A percentile compares a stretch with the other conserved stretches of the same genome.
Evolutionary conservation across 1,284 basidiomycete species (phyloP).

Genomic region (Ceratobasidium sp.): DNA sequence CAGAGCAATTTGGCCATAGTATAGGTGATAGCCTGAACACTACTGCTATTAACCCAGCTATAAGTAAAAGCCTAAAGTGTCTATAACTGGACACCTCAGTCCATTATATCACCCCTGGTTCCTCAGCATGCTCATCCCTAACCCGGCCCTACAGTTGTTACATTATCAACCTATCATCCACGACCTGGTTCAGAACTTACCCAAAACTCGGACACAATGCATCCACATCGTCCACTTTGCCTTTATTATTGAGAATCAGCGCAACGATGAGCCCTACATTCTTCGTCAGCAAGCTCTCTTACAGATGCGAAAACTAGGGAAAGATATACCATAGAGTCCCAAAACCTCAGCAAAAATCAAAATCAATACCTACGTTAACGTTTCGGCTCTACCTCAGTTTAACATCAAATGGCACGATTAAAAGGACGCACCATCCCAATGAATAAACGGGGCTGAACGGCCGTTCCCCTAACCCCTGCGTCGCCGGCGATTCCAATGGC

Average conservation of each 20-base stretch:
- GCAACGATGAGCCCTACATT: constrained; percentile 77
- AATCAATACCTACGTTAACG: constrained; percentile 64
- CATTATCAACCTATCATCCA: too few species aligned
- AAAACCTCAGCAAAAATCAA: constrained; percentile 80
- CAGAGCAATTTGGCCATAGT: too few species aligned
- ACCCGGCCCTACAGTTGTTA: too few species aligned
- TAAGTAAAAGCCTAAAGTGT: too few species aligned
- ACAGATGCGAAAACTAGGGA: background rate
- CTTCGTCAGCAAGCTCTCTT: constrained; percentile 16
- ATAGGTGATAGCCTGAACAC: too few species aligned
- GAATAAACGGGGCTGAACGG: constrained; percentile 90
- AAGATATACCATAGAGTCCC: constrained; percentile 65
- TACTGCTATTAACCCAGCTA: too few species aligned
- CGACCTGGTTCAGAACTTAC: too few species aligned
- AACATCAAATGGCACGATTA: constrained; percentile 4
- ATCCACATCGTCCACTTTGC: background rate
- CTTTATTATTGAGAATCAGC: constrained; percentile 79
- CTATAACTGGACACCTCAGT: too few species aligned
- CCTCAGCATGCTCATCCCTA: too few species aligned
- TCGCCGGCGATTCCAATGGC: constrained; percentile 96
- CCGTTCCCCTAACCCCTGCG: constrained; percentile 87
- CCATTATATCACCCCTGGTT: too few species aligned
- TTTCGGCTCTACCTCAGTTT: background rate
- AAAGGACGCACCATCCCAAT: constrained; percentile 72
- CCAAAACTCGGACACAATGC: background rate